Evolutionary conservation across 169 alveolate genomes (phyloP), one percentile per base, ranked within the genome.

Genomic region (Fabrea salina): DNA sequence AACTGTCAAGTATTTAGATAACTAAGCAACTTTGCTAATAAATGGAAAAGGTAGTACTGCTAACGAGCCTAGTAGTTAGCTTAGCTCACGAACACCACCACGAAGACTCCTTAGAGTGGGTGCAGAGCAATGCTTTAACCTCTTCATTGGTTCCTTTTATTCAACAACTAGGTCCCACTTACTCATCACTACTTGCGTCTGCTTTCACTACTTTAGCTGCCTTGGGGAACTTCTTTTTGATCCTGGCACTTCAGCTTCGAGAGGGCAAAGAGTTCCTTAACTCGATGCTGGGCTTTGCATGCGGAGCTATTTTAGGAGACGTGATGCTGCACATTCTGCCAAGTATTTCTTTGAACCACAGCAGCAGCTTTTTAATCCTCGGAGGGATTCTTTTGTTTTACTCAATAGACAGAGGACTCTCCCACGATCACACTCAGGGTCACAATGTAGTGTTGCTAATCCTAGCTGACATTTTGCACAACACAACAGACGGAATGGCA

Each of bases 291-390:
- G 67, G 91, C 5, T 83, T 89, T 56, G 92, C 94, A 37, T 77
- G 87, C 39, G 95, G 95, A 13, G 93, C 92, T 27, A 68, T 91
- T 39, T 53, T 88, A 32, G 95, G 95, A 27, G 95, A 91, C 82
- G 95, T 85, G 19, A 84, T 91, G 58, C 81, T 88, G 78, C 95
- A 91, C 72, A 71, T 82, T 37, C 56, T 91, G 5, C 95, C 93
- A 1, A 22, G 41, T 11, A 47, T 44, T n/a, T 30, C 19, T 19
- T 13, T 8, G 16, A 19, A 33, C 7, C n/a, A 19, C 7, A 22
- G 19, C 8, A 11, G 39, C 1, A 37, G 33, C 7, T 22, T 68
- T 19, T 30, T 68, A 44, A 40, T 68, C 8, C 27, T 68, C 16
- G 32, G 30, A 40, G 78, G 78, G 39, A 68, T 68, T 11, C 41